phyloP scores from a whole-genome alignment of 176 grass and related monocot genomes.

The Rhynchospora pubera region DNA sequence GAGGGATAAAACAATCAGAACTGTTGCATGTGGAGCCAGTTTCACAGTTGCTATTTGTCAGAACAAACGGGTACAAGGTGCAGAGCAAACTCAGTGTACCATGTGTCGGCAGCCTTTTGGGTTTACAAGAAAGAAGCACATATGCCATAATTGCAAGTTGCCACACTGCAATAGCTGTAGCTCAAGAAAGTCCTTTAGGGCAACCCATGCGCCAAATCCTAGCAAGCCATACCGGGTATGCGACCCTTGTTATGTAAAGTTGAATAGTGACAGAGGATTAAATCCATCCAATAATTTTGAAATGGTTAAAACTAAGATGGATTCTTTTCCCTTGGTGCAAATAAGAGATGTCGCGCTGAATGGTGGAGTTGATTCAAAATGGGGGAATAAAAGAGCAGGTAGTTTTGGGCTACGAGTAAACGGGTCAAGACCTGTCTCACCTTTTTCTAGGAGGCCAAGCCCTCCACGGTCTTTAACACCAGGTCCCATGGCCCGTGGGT shows the following conservation, averaged over 20 bases:
- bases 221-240: slow-evolving; percentile 90
- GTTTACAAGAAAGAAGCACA: slow-evolving; percentile 90
- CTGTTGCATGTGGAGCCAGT: slow-evolving; percentile 79
- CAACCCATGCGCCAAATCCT: slow-evolving; percentile 75
- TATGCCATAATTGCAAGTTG: slow-evolving; percentile 90
- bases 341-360: slow-evolving; percentile 64
- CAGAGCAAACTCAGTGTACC: slow-evolving; percentile 74
- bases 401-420: slow-evolving; percentile 57
- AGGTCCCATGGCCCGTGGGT: slow-evolving; percentile 65
- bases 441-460: slow-evolving; percentile 77
- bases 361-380: slow-evolving; percentile 56
- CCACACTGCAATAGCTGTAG: slow-evolving; percentile 83
- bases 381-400: slow-evolving; percentile 49
- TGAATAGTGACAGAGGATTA: slow-evolving; percentile 61
- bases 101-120: slow-evolving; percentile 84
- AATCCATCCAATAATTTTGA: slow-evolving; percentile 72
- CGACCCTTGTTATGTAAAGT: slow-evolving; percentile 82
- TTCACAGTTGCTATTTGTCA: slow-evolving; percentile 91
- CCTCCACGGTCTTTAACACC: slow-evolving; percentile 84
- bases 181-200: slow-evolving; percentile 62
- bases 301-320: slow-evolving; percentile 76
- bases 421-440: slow-evolving; percentile 86
- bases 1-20: slow-evolving; percentile 71
- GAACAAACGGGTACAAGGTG: slow-evolving; percentile 67
- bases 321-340: slow-evolving; percentile 58